Percentiles rank a stretch among this genome's conserved stretches.
Evolutionary conservation across 2,329 filamentous ascomycete species (phyloP).

Genomic region (Claviceps paspali): DNA sequence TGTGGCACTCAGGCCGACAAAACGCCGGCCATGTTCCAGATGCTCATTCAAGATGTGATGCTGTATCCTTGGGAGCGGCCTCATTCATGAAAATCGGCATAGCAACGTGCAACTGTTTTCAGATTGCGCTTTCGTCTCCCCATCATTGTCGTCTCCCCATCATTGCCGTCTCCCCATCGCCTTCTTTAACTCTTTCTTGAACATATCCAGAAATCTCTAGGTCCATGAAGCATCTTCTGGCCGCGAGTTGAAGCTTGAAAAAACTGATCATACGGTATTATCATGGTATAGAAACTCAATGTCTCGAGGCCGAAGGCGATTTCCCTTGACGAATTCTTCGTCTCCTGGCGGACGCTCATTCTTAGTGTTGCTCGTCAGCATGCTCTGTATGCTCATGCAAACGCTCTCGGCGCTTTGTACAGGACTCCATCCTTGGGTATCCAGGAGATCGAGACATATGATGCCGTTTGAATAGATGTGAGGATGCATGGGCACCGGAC

Average conservation of each 20-base stretch:
- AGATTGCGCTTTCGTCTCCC: background rate
- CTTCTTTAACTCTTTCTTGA: no score
- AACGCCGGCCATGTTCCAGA: background rate
- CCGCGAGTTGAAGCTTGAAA: background rate
- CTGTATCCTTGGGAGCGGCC: background rate
- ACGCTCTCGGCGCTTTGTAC: constrained; percentile 96
- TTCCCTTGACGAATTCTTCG: constrained; percentile 71
- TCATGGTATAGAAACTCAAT: constrained; percentile 94
- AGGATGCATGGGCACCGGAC: constrained; percentile 79
- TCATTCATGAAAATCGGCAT: background rate
- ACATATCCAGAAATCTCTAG: background rate
- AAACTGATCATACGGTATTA: constrained; percentile 45
- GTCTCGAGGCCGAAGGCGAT: constrained; percentile 66
- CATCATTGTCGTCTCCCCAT: no score
- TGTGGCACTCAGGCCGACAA: background rate
- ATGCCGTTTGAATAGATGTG: constrained; percentile 98
- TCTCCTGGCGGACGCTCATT: constrained; percentile 84
- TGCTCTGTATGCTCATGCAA: constrained; percentile 94
- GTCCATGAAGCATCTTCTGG: background rate
- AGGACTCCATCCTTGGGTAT: constrained; percentile 79
- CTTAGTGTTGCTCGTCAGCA: constrained; percentile 90
- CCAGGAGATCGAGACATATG: constrained; percentile 90
- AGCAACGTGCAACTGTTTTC: background rate
- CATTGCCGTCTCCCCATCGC: no score
- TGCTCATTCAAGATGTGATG: background rate